Conservation (phyloP, 2,329 filamentous ascomycete species). For the Ophiostoma ips region DNA sequence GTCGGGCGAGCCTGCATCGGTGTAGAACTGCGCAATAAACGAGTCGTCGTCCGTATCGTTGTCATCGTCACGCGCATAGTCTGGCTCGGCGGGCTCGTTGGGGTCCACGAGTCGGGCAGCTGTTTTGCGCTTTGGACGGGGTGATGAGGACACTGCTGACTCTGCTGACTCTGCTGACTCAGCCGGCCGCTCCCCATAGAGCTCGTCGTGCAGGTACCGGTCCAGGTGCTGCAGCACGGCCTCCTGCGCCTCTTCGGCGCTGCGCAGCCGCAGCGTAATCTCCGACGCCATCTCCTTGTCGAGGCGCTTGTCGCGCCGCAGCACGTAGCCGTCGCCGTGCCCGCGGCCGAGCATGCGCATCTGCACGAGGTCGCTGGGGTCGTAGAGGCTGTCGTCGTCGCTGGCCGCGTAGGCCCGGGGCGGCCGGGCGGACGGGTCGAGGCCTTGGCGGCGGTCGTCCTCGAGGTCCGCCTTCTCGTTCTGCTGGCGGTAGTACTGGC, state of each 20-base stretch:
- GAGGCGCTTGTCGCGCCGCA: not conserved
- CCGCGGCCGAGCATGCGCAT: not conserved
- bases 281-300: not conserved
- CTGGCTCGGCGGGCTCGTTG: not conserved
- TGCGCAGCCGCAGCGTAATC: not conserved
- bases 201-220: not conserved
- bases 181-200: not conserved
- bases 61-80: not conserved
- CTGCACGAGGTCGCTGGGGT: not conserved
- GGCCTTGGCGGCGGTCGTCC: no score
- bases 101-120: not conserved
- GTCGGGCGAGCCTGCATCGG: no score
- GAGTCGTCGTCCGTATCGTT: not conserved
- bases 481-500: not conserved
- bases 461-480: not conserved
- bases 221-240: not conserved
- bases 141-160: no score
- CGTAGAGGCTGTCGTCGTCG: not conserved
- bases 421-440: not conserved
- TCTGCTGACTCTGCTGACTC: not conserved
- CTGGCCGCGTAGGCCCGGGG: not conserved
- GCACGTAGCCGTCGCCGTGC: not conserved
- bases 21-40: no score
- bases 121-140: no score
- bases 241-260: not conserved